Percentiles rank a stretch among this genome's conserved stretches.
These are phyloP conservation scores for Pyrus hybrid DNA, from an alignment of 331 rosid species.

Conservation along the genomic window DNA sequence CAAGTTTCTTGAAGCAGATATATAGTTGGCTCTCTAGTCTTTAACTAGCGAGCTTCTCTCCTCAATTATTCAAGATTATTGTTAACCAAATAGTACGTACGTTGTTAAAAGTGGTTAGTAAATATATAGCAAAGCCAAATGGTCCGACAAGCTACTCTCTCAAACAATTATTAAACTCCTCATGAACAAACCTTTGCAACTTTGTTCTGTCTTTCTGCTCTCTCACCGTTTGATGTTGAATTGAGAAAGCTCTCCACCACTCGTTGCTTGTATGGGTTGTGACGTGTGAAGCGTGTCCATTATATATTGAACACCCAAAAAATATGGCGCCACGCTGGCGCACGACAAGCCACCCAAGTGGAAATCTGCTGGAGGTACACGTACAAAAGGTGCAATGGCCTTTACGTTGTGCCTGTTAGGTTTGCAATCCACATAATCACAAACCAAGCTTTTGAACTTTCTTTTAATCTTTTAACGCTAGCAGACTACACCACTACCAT, in stretches of 20 bases:
- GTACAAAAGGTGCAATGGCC: background rate
- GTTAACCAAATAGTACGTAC: background rate
- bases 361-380: background rate
- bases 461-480: background rate
- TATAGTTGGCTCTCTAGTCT: background rate
- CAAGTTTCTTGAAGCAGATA: constrained; percentile 4
- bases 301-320: background rate
- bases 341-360: background rate
- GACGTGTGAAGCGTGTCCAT: constrained; percentile 13
- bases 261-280: background rate
- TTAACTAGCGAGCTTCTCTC: background rate
- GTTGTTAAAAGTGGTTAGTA: background rate
- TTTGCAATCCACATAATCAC: constrained; percentile 15
- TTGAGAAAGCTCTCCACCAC: background rate
- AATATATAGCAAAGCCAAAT: background rate
- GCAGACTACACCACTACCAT: background rate
- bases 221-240: background rate
- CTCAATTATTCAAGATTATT: background rate
- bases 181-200: background rate
- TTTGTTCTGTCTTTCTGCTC: background rate
- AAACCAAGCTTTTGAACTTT: background rate
- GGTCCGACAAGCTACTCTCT: background rate
- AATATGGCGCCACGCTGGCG: background rate
- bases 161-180: background rate
- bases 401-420: background rate